Evolutionary conservation across 2,329 filamentous ascomycete species (phyloP), one percentile per base, ranked within the genome.

Genomic region (Cercospora sp.): DNA sequence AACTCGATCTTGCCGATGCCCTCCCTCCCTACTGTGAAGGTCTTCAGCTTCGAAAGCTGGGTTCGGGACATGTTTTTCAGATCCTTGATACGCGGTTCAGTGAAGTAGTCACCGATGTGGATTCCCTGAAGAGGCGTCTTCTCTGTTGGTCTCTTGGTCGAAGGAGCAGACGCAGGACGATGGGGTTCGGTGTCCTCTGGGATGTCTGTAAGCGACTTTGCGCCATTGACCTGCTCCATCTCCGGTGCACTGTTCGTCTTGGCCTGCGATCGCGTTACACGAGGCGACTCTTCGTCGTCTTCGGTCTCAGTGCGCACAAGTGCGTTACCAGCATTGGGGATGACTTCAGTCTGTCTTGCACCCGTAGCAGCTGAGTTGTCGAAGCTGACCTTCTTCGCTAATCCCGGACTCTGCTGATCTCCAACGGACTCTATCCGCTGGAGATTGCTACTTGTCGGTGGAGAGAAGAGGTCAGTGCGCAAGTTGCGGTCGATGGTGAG

Each of bases 381-480:
- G 75, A 98, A 99, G 81, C 93, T 97, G 63, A 99, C 95, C 63
- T 91, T 89, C 83, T 97, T 97, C 71, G 90, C 90, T n/a, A 70
- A 39, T 20, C 59, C 66, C 20, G 79, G 79, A 45, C 79, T 76
- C 60, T 81, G 81, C 33, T 80, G 79, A 59, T 76, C 72, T 61
- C 66, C 67, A 62, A 55, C 64, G 39, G 66, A 60, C 42, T 75
- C 70, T 39, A 69, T 64, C n/a, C 69, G 64, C 55, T 66, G 69
- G 36, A 67, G 68, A 33, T 64, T 68, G 55, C 64, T 65, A 60
- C 67, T 18, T 23, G 63, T 59, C 5, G 70, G 69, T 45, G 74
- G 71, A 33, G 75, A 77, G 74, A 90, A 89, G 1, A 89, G 79
- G 69, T 89, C 90, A 67, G 87, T 93, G 64, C 92, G 87, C 77